Percentiles rank a stretch among this genome's conserved stretches.
Conservation (phyloP, 176 grass and related monocot species). For the Oryza coarctata region DNA sequence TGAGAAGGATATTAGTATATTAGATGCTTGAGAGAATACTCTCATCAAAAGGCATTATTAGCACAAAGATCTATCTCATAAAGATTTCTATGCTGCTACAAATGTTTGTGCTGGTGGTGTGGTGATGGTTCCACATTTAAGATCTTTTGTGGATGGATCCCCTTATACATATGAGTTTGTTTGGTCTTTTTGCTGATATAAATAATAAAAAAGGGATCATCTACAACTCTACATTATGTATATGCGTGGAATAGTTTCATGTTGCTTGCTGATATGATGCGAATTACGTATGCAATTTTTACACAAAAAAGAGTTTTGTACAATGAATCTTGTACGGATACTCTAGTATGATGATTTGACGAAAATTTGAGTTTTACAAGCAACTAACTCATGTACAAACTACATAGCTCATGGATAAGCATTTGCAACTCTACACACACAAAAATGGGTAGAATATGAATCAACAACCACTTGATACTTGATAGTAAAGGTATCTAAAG, state of each 20-base stretch:
- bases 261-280: neutral
- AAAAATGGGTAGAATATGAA: neutral
- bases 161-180: neutral
- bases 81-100: neutral
- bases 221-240: neutral
- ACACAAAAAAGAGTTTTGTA: neutral
- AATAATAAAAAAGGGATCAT: neutral
- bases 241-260: neutral
- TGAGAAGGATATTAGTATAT: neutral
- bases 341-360: neutral
- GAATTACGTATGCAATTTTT: neutral
- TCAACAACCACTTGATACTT: neutral
- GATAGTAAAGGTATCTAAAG: neutral
- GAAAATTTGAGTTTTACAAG: neutral
- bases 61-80: neutral
- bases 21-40: slow-evolving; percentile 4
- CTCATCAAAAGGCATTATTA: neutral
- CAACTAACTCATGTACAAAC: neutral
- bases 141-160: neutral
- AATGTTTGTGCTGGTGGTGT: neutral
- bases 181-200: neutral
- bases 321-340: neutral
- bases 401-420: neutral
- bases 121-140: neutral
- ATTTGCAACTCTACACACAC: neutral